phyloP scores from a whole-genome alignment of 1,284 basidiomycete genomes.

The Tilletia setariae region DNA sequence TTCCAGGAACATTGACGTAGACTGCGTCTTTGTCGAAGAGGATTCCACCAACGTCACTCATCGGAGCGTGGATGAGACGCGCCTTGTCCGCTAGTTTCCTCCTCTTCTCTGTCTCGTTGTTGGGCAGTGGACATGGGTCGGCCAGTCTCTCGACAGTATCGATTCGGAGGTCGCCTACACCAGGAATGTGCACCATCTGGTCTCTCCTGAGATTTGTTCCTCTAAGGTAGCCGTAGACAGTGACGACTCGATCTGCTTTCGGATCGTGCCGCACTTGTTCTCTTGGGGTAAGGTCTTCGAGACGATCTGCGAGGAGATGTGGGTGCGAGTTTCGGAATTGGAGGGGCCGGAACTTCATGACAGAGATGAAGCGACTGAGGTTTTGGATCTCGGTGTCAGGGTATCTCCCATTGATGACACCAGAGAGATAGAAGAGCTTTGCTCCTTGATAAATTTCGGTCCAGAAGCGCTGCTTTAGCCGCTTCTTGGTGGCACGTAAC shows the following conservation, averaged over 20 bases:
- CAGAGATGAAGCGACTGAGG: slow-evolving; percentile 83
- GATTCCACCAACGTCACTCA: slow-evolving; percentile 96
- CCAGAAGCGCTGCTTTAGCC: slow-evolving; percentile 99
- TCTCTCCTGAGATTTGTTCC: slow-evolving; percentile 61
- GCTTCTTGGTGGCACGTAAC: slow-evolving; percentile 86
- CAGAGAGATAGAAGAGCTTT: slow-evolving; percentile 96
- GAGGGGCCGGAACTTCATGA: slow-evolving; percentile 98
- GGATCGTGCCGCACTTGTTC: slow-evolving; percentile 78
- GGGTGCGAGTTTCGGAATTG: slow-evolving; percentile 93
- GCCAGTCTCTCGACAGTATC: slow-evolving; percentile 71
- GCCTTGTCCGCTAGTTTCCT: slow-evolving; percentile 92
- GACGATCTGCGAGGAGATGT: slow-evolving; percentile 89
- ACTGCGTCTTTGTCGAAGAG: slow-evolving; percentile 98
- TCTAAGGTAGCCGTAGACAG: slow-evolving; percentile 89
- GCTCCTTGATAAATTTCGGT: slow-evolving; percentile 98
- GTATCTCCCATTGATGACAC: slow-evolving; percentile 95
- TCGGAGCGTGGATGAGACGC: slow-evolving; percentile 92
- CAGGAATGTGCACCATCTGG: slow-evolving; percentile 87
- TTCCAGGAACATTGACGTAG: slow-evolving; percentile 94
- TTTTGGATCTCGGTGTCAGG: slow-evolving; percentile 96
- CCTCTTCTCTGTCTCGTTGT: slow-evolving; percentile 84
- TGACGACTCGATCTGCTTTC: slow-evolving; percentile 84
- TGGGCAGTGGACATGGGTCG: slow-evolving; percentile 93
- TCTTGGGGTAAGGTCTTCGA: slow-evolving; percentile 89
- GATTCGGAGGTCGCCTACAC: slow-evolving; percentile 78